Base-by-base conservation (phyloP, 805 yeast species). In the Hanseniaspora thailandica region DNA sequence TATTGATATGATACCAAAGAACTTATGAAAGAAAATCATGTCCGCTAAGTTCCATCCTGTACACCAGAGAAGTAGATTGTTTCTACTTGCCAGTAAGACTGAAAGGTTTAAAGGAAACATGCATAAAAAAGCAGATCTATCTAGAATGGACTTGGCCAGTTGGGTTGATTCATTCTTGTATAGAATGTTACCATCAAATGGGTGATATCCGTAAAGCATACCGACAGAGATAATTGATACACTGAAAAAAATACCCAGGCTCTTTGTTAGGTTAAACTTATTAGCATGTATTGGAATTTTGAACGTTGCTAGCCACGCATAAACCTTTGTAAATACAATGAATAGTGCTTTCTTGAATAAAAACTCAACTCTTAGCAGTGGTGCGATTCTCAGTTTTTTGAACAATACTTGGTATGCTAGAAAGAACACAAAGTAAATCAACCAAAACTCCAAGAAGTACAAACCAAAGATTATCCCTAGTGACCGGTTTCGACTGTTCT, bases 31-130 rank as follows among this genome's bases (percentile, higher is more conserved):
- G 17, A 72, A 65, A 60, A 80, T 69, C 66, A 85, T 82, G 2
- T 83, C 74, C 7, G 80, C 70, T 58, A 74, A 77, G 4, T 78
- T 66, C 75, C 85, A 76, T 4, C 88, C 86, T 1, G 87, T 76
- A 10, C 80, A 52, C 68, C 69, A 71, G 54, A 76, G 72, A 62
- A 84, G 69, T 35, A 86, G 75, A 60, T 82, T 84, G 65, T 84
- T 85, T 58, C 90, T 70, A 17, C 83, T 82, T 4, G 85, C 84
- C 64, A 84, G 80, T 54, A 82, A 67, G 55, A 76, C 73, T n/a
- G 79, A 61, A 7, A 75, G 63, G 1, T 86, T 85, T 55, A 80
- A 69, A 53, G 78, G 54, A 56, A 72, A 77, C 45, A 74, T 62
- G 3, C 73, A 64, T 57, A 76, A 63, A 17, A 74, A 56, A 33